Base-by-base conservation (phyloP, 2,329 filamentous ascomycete species). In the Cladosporium sp. region DNA sequence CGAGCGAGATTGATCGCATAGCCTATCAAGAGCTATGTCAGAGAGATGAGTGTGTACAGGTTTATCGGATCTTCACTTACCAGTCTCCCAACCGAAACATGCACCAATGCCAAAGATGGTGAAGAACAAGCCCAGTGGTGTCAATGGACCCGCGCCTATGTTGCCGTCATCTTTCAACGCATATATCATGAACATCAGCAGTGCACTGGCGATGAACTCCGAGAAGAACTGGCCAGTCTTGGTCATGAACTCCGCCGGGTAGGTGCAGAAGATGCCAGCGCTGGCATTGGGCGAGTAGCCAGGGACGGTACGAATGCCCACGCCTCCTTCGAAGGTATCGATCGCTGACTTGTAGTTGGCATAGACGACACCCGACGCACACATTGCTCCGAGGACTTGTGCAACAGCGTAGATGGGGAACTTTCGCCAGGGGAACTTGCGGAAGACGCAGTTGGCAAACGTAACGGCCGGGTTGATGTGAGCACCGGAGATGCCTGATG, bases 1-100 rank as follows among this genome's bases (percentile, higher is more conserved):
- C 86, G 77, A 30, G 84, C 85, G 37, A 87, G 67, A 60, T 89
- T 89, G 57, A 88, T 87, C 13, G 85, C 85, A 67, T 86, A 89
- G 32, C 86, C 85, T 27, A 9, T 27, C 9, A 9, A 4, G 22
- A 9, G 4, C 22, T 4, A 5, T 27, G 22, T 27, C 9, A 27
- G 22, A 9, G 9, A 27, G 22, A 27, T 27, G n/a, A n/a, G 9
- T 9, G 22, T 4, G 22, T 9, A 27, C 4, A 9, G 22, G 9
- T 4, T 4, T 9, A 5, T 27, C 22, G 22, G n/a, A n/a, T 27
- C 22, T 27, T 27, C 9, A 9, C 22, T 27, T 27, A 27, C 22
- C 32, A 1, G 85, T 89, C 65, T 89, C 80, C 83, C 83, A 88
- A 6, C 86, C 86, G 60, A 87, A 88, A 62, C 83, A 85, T 27